phyloP scores from a whole-genome alignment of 495 filamentous ascomycete species.

The Xylaria nigripes region DNA sequence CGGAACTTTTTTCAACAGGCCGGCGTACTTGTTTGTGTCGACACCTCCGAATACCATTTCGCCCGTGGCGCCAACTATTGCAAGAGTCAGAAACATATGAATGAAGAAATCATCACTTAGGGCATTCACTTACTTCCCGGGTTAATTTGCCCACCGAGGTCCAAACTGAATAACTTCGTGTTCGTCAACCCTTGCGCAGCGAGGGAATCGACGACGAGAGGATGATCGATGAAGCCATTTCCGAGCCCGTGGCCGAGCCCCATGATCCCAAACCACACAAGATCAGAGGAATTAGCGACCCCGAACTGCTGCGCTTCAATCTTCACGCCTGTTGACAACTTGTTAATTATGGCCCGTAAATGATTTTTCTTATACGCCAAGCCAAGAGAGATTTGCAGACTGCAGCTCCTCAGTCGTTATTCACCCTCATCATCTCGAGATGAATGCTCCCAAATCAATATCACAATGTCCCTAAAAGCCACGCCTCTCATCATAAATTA shows the following conservation, averaged over 20 bases:
- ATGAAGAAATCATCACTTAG: not conserved
- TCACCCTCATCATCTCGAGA: too few relatives aligned
- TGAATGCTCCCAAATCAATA: too few relatives aligned
- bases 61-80: slow-evolving; percentile 43
- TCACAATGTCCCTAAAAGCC: too few relatives aligned
- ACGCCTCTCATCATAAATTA: too few relatives aligned
- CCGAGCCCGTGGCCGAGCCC: slow-evolving; percentile 55
- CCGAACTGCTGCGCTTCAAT: slow-evolving; percentile 36
- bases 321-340: slow-evolving; percentile 20
- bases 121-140: slow-evolving; percentile 17
- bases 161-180: slow-evolving; percentile 64
- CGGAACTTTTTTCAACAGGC: slow-evolving; percentile 42
- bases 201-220: slow-evolving; percentile 60
- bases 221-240: slow-evolving; percentile 44
- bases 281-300: slow-evolving; percentile 27
- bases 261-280: slow-evolving; percentile 57
- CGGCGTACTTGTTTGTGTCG: slow-evolving; percentile 64
- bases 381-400: too few relatives aligned
- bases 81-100: not conserved
- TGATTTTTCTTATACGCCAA: too few relatives aligned
- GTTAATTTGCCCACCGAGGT: slow-evolving; percentile 40
- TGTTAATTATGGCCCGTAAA: too few relatives aligned
- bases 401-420: too few relatives aligned
- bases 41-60: slow-evolving; percentile 77
- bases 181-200: slow-evolving; percentile 53